A percentile compares a stretch with the other conserved stretches of the same genome.
Evolutionary conservation across 2,329 filamentous ascomycete species (phyloP).

Genomic region (Lachnellula occidentalis): DNA sequence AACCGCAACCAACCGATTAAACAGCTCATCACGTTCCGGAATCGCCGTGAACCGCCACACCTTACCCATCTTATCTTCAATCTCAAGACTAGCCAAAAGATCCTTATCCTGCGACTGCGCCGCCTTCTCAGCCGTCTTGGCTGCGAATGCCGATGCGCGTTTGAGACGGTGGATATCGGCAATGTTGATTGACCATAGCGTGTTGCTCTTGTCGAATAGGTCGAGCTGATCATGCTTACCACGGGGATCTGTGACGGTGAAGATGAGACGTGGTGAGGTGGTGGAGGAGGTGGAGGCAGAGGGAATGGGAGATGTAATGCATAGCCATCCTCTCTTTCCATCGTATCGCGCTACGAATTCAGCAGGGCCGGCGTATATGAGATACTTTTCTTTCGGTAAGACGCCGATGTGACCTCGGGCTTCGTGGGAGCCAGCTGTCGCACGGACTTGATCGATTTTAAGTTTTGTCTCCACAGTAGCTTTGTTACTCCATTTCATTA

Average conservation of each 20-base stretch:
- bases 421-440: conserved; percentile 49
- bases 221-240: neutral
- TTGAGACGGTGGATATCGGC: conserved; percentile 64
- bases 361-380: conserved; percentile 56
- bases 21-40: conserved; percentile 65
- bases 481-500: neutral
- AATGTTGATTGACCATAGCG: conserved; percentile 60
- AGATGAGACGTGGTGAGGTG: conserved; percentile 56
- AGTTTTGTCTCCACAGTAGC: neutral
- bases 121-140: conserved; percentile 75
- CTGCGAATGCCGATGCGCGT: conserved; percentile 66
- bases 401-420: conserved; percentile 66
- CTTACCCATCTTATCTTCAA: conserved; percentile 50
- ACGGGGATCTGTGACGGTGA: neutral
- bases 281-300: conserved; percentile 34
- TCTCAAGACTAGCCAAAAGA: conserved; percentile 57
- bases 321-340: conserved; percentile 66
- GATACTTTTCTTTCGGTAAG: conserved; percentile 39
- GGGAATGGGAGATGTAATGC: conserved; percentile 41
- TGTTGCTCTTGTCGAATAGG: neutral
- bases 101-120: conserved; percentile 66
- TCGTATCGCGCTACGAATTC: conserved; percentile 66
- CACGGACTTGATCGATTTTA: conserved; percentile 34
- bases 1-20: conserved; percentile 70
- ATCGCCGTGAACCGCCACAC: conserved; percentile 61